Evolutionary conservation across 352 stramenopile genomes (phyloP).

Genomic region (Globisporangium iwayamae): DNA sequence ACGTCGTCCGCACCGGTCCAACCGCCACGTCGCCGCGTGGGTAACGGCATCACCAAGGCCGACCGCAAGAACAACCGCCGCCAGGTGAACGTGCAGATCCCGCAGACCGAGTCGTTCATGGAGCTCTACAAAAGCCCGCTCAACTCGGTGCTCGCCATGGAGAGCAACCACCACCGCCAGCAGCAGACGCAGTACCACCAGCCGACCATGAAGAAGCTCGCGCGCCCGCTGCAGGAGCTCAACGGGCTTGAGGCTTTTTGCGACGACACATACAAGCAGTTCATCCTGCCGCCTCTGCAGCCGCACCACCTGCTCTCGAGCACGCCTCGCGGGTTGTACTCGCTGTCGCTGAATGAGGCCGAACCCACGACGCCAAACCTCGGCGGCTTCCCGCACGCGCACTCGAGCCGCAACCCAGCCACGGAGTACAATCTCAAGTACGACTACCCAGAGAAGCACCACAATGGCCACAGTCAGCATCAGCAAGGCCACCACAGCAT

Average conservation of each 20-base stretch:
- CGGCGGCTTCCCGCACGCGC: slow-evolving; percentile 31
- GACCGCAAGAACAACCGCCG: slow-evolving; percentile 34
- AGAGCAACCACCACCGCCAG: slow-evolving; percentile 20
- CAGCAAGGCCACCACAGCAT: slow-evolving; percentile 14
- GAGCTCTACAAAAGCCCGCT: slow-evolving; percentile 41
- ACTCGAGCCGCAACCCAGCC: slow-evolving; percentile 12
- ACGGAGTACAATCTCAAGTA: slow-evolving; percentile 27
- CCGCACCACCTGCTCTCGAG: slow-evolving; percentile 32
- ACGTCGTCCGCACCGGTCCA: slow-evolving; percentile 10
- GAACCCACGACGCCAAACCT: slow-evolving; percentile 16
- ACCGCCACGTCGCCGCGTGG: slow-evolving; percentile 27
- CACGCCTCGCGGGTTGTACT: slow-evolving; percentile 24
- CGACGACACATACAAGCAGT: slow-evolving; percentile 43
- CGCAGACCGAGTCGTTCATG: slow-evolving; percentile 32
- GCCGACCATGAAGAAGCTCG: slow-evolving; percentile 50
- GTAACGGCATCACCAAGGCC: slow-evolving; percentile 46
- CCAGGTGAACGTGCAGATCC: slow-evolving; percentile 23
- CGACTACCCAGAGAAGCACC: slow-evolving; percentile 22
- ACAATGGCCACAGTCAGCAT: slow-evolving; percentile 8
- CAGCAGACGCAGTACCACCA: slow-evolving; percentile 35
- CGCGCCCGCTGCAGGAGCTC: slow-evolving; percentile 27
- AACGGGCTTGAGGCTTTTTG: slow-evolving; percentile 52
- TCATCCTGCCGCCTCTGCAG: slow-evolving; percentile 44
- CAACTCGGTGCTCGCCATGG: slow-evolving; percentile 14
- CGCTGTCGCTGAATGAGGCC: slow-evolving; percentile 12